Evolutionary conservation across 176 grass and related monocot species (phyloP), one percentile per base, ranked within the genome.

Genomic region (Lolium perenne): DNA sequence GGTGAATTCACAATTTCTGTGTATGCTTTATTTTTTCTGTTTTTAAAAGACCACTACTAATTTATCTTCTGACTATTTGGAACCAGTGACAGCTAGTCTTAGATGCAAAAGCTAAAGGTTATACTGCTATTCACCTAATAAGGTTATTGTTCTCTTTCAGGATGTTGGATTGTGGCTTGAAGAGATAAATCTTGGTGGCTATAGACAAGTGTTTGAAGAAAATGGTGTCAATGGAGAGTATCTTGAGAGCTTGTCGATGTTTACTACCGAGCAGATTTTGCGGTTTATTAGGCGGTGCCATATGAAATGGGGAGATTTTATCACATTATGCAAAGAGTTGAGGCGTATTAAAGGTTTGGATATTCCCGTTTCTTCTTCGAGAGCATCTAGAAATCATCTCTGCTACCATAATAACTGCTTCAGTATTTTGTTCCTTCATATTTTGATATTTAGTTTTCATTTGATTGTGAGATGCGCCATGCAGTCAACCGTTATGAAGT

Each of bases 301-400:
- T 90, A 99, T 99, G 97, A 99, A 96, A 88, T 99, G 97, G 94
- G 97, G 97, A 81, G 97, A 99, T 64, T 99, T 99, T 59, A 99
- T 96, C 82, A 94, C 97, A 80, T 83, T 99, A 18, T 99, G 97
- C 97, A 99, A 99, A 86, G 97, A 99, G 82, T 87, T 99, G 82
- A 92, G 97, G 82, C 94, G 92, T 80, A 99, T 99, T 77, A 99
- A 96, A 96, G 97, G 97, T 99, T 78, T 77, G 66, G 50, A 71
- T 64, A 35, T 82, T 57, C 81, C 13, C 64, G 18, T 56, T 78
- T 80, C 32, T 46, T 25, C 23, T 38, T 81, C 56, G 7, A 20
- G 43, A 69, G 10, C 65, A 54, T 76, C 59, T 10, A 32, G 26
- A 45, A 4, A 53, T 54, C 47, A 15, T 65, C 17, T 91, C 21